Evolutionary conservation across 1,284 basidiomycete genomes (phyloP).

Genomic region (Apiotrichum porosum): DNA sequence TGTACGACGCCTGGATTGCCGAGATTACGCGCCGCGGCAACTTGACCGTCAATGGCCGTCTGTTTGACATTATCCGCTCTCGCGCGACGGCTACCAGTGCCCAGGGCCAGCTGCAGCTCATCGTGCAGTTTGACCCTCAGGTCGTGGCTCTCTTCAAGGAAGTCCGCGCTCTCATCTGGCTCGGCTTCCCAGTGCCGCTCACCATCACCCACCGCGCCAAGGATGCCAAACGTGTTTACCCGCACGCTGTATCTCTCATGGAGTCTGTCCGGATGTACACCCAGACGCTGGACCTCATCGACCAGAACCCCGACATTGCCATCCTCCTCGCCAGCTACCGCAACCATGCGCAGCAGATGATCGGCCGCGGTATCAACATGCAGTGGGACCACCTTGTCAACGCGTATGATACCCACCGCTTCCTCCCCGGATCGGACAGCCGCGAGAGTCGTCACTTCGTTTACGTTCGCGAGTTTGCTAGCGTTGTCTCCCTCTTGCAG

Average conservation of each 20-base stretch:
- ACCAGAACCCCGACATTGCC: conserved; percentile 82
- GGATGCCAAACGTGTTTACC: conserved; percentile 95
- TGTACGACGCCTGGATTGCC: conserved; percentile 93
- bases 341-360: conserved; percentile 85
- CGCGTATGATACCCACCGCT: conserved; percentile 75
- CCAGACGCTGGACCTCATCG: conserved; percentile 85
- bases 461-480: conserved; percentile 92
- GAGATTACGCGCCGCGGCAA: conserved; percentile 79
- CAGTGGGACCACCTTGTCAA: conserved; percentile 97
- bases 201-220: conserved; percentile 93
- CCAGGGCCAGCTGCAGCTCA: conserved; percentile 72
- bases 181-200: conserved; percentile 91
- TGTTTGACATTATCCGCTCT: conserved; percentile 89
- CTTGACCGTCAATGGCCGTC: conserved; percentile 84
- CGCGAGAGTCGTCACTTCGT: conserved; percentile 84
- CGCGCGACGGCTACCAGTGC: conserved; percentile 54
- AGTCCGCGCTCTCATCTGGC: conserved; percentile 90
- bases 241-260: conserved; percentile 96
- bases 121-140: conserved; percentile 95
- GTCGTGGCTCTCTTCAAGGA: conserved; percentile 98
- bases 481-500: conserved; percentile 80
- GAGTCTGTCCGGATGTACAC: conserved; percentile 95
- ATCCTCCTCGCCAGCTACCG: conserved; percentile 89
- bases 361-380: conserved; percentile 77
- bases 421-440: conserved; percentile 62